phyloP scores from a whole-genome alignment of 768 basidiomycete species.

The Mycena filopes region DNA sequence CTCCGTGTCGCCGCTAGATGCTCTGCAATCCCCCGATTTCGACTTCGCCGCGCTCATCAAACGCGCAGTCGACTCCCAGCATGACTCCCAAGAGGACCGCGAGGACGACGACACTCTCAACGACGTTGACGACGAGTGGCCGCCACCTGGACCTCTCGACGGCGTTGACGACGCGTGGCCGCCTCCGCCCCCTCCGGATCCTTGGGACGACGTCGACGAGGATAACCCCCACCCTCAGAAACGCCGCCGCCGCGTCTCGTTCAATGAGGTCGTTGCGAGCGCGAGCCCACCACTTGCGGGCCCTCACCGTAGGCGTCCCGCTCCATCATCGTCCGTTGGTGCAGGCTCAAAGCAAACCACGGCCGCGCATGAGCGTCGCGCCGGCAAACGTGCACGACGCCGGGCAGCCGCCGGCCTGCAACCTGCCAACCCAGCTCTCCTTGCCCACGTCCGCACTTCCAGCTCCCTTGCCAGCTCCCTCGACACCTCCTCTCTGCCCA shows the following conservation, averaged over 20 bases:
- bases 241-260: background rate
- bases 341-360: background rate
- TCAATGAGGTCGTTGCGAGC: background rate
- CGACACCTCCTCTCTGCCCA: conserved; percentile 5
- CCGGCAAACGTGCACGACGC: background rate
- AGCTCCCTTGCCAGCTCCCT: background rate
- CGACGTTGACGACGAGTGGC: background rate
- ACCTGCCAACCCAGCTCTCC: background rate
- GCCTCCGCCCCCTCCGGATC: background rate
- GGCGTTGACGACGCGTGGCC: background rate
- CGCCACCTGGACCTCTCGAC: background rate
- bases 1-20: background rate
- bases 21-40: background rate
- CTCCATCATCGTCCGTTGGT: background rate
- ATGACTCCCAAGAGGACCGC: background rate
- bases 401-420: background rate
- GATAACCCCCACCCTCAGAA: background rate
- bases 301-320: background rate
- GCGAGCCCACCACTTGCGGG: background rate
- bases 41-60: background rate
- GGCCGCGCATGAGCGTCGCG: background rate
- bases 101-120: background rate
- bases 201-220: background rate
- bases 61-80: background rate
- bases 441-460: background rate